Conservation (phyloP, 2,329 filamentous ascomycete species). For the Fusarium sp. region DNA sequence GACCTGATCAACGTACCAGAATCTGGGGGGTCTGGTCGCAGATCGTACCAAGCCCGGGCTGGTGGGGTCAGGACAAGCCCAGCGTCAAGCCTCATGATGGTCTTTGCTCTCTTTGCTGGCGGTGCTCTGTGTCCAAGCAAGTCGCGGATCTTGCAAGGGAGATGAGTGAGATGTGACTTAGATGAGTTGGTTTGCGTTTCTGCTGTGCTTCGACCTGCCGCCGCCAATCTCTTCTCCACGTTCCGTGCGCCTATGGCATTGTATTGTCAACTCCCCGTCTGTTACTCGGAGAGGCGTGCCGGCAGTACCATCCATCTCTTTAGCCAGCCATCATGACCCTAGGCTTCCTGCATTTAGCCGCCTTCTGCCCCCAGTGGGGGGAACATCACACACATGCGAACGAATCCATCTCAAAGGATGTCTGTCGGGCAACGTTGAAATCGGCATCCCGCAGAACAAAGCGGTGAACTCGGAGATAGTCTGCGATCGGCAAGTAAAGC, state of each 20-base stretch:
- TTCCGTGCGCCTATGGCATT: not conserved
- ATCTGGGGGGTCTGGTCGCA: conserved; percentile 33
- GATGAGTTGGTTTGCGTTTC: conserved; percentile 7
- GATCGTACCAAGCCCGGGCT: conserved; percentile 40
- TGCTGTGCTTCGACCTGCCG: not conserved
- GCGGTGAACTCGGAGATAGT: conserved; percentile 14
- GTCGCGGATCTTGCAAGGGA: conserved; percentile 8
- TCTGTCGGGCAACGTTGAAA: not conserved
- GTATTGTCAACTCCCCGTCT: not conserved
- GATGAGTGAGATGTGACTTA: conserved; percentile 2
- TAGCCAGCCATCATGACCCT: conserved; percentile 28
- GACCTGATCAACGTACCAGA: conserved; percentile 44
- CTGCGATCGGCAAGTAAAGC: conserved; percentile 16
- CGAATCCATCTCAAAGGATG: not conserved
- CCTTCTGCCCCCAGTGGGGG: not conserved
- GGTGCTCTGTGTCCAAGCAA: not conserved
- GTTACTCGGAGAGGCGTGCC: conserved; percentile 13
- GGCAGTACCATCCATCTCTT: conserved; percentile 21
- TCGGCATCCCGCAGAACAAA: not conserved
- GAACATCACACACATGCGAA: conserved; percentile 15
- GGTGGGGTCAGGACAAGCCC: conserved; percentile 19
- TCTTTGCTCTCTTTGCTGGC: not conserved
- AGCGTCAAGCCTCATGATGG: conserved; percentile 28
- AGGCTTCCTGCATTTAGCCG: conserved; percentile 25
- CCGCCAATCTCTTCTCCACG: conserved; percentile 12